These are phyloP conservation scores for Panicum miliaceum DNA, from an alignment of 176 grass and related monocot genomes.

Conservation along the genomic window DNA sequence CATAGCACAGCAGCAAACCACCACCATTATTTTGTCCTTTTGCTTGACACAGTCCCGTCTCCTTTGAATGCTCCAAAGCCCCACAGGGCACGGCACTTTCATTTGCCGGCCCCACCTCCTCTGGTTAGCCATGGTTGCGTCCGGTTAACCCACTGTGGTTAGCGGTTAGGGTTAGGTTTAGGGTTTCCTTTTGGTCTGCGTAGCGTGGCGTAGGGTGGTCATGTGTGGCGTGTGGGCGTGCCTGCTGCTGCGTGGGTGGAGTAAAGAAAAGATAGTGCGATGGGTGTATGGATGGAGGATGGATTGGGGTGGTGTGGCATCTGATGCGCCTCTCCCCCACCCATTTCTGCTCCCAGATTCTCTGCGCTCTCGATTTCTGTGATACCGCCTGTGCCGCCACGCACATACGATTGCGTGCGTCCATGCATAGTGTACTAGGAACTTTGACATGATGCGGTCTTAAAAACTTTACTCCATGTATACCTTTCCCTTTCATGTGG, in stretches of 20 bases:
- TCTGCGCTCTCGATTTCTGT: not conserved
- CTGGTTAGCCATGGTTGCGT: slow-evolving; percentile 54
- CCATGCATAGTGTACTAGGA: no score
- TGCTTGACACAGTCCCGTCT: slow-evolving; percentile 24
- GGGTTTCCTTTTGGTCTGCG: slow-evolving; percentile 58
- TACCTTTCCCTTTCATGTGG: no score
- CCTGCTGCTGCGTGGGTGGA: slow-evolving; percentile 16
- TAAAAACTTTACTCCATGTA: no score
- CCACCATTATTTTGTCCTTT: slow-evolving; percentile 52
- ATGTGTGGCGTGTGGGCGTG: slow-evolving; percentile 13
- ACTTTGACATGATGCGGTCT: not conserved
- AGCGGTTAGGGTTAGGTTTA: slow-evolving; percentile 68
- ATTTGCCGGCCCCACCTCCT: not conserved
- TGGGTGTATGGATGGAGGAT: slow-evolving; percentile 28
- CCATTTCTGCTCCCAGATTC: slow-evolving; percentile 27
- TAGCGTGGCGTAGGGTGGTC: slow-evolving; percentile 25
- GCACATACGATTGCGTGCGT: not conserved
- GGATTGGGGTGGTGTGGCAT: slow-evolving; percentile 67
- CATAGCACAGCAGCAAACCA: slow-evolving; percentile 29
- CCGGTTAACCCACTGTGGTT: slow-evolving; percentile 10
- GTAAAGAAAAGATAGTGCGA: slow-evolving; percentile 53
- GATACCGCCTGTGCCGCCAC: not conserved
- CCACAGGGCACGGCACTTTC: slow-evolving; percentile 25
- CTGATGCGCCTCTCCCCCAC: slow-evolving; percentile 62
- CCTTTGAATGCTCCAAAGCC: slow-evolving; percentile 42